phyloP scores from a whole-genome alignment of 1,139 yeast species.

The Geotrichum carabidarum region DNA sequence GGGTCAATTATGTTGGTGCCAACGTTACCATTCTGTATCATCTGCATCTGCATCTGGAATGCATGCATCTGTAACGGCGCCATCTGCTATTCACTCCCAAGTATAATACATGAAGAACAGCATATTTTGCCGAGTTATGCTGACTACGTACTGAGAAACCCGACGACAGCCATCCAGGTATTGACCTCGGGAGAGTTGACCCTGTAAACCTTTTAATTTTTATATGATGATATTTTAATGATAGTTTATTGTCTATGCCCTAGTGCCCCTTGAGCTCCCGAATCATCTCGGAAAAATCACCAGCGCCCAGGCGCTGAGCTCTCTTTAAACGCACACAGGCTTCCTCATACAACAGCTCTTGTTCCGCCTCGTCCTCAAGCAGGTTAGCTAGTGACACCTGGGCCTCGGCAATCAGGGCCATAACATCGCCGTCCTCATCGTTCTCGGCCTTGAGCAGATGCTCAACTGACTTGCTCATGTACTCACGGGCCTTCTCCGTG shows the following conservation, averaged over 20 bases:
- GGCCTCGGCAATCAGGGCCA: constrained; percentile 83
- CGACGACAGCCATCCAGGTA: too few relatives aligned
- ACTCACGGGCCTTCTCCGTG: constrained; percentile 47
- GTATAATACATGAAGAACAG: too few relatives aligned
- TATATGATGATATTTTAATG: too few relatives aligned
- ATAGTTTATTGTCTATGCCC: neutral
- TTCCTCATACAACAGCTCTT: constrained; percentile 54
- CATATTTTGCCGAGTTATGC: too few relatives aligned
- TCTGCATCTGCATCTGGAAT: too few relatives aligned
- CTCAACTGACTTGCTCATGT: constrained; percentile 57
- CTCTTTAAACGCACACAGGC: constrained; percentile 47
- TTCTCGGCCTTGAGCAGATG: constrained; percentile 49
- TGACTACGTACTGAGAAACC: too few relatives aligned
- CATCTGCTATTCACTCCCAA: too few relatives aligned
- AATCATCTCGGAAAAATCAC: constrained; percentile 35
- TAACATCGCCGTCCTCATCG: constrained; percentile 69
- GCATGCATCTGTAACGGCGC: too few relatives aligned
- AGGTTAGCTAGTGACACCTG: constrained; percentile 73
- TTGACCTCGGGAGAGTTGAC: too few relatives aligned
- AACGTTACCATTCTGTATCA: too few relatives aligned
- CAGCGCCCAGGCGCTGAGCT: constrained; percentile 37
- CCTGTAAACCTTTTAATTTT: neutral
- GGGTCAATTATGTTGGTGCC: too few relatives aligned
- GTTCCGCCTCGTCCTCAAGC: constrained; percentile 54
- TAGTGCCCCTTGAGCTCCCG: constrained; percentile 24